These are phyloP conservation scores for Cyclostephanos invisitatus DNA, from an alignment of 108 stramenopile genomes.

Conservation along the genomic window DNA sequence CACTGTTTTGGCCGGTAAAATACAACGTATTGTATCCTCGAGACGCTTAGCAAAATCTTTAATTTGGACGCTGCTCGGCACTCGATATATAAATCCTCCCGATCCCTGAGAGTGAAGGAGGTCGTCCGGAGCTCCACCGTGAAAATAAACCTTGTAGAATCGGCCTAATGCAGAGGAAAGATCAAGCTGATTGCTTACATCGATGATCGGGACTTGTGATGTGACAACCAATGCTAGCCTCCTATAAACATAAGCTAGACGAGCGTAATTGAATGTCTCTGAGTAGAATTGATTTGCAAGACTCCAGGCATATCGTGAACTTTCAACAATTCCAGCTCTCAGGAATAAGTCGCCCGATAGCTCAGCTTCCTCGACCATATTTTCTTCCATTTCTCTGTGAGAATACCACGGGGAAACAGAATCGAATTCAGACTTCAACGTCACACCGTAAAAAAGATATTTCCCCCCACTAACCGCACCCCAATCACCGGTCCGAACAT, in stretches of 20 bases:
- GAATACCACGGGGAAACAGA: slow-evolving; percentile 70
- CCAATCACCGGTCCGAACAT: slow-evolving; percentile 69
- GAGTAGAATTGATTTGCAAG: slow-evolving; percentile 79
- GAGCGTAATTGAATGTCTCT: slow-evolving; percentile 80
- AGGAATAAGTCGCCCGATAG: slow-evolving; percentile 76
- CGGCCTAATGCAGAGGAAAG: slow-evolving; percentile 74
- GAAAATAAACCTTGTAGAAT: slow-evolving; percentile 89
- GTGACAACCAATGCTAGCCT: slow-evolving; percentile 70
- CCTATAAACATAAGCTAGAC: slow-evolving; percentile 68
- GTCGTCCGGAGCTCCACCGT: slow-evolving; percentile 90
- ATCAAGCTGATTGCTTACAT: slow-evolving; percentile 68
- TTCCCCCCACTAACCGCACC: slow-evolving; percentile 61
- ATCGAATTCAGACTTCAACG: slow-evolving; percentile 72
- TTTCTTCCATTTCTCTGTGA: slow-evolving; percentile 72
- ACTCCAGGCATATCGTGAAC: slow-evolving; percentile 78
- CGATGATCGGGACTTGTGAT: slow-evolving; percentile 72
- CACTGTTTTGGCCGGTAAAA: slow-evolving; percentile 79
- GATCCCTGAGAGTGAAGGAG: slow-evolving; percentile 65
- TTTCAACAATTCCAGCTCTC: slow-evolving; percentile 79
- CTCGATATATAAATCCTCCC: slow-evolving; percentile 76
- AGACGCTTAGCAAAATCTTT: slow-evolving; percentile 74
- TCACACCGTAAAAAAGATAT: slow-evolving; percentile 66
- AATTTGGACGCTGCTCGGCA: slow-evolving; percentile 58
- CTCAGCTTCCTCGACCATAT: slow-evolving; percentile 87
- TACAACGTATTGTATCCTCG: slow-evolving; percentile 62